A percentile compares a stretch with the other conserved stretches of the same genome.
Conservation (phyloP, 768 basidiomycete genomes). For the Dictyophora rubrovolvata region DNA sequence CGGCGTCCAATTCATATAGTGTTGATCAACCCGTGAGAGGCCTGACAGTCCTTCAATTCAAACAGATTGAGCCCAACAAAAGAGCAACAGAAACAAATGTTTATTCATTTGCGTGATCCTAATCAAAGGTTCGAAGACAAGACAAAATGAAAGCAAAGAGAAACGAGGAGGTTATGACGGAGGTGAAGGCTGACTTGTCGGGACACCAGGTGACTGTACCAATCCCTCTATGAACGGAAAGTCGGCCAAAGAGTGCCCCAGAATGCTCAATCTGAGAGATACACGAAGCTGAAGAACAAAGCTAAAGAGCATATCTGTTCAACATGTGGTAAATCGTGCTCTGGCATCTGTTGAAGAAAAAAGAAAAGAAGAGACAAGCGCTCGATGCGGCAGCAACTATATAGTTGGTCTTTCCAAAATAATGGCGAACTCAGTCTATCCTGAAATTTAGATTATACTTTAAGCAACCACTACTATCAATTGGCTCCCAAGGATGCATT, state of each 20-base stretch:
- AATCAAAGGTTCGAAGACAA: background rate
- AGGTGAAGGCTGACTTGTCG: background rate
- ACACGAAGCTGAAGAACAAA: conserved; percentile 8
- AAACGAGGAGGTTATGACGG: background rate
- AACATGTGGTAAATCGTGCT: conserved; percentile 11
- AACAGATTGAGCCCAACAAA: no score
- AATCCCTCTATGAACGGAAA: conserved; percentile 11
- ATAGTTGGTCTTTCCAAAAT: background rate
- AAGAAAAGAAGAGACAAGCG: background rate
- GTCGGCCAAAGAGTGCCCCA: conserved; percentile 8
- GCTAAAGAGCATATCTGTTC: background rate
- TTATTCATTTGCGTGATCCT: no score
- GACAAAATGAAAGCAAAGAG: background rate
- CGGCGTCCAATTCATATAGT: no score
- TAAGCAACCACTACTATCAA: background rate
- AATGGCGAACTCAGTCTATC: background rate
- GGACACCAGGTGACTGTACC: conserved; percentile 8
- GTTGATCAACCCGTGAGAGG: no score
- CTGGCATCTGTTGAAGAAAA: conserved; percentile 9
- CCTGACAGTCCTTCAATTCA: no score
- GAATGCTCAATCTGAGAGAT: conserved; percentile 3
- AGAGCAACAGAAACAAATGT: no score
- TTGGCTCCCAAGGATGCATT: no score
- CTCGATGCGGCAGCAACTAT: background rate
- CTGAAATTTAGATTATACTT: background rate